phyloP scores from a whole-genome alignment of 2,329 filamentous ascomycete species.

The Fusarium lateritium region DNA sequence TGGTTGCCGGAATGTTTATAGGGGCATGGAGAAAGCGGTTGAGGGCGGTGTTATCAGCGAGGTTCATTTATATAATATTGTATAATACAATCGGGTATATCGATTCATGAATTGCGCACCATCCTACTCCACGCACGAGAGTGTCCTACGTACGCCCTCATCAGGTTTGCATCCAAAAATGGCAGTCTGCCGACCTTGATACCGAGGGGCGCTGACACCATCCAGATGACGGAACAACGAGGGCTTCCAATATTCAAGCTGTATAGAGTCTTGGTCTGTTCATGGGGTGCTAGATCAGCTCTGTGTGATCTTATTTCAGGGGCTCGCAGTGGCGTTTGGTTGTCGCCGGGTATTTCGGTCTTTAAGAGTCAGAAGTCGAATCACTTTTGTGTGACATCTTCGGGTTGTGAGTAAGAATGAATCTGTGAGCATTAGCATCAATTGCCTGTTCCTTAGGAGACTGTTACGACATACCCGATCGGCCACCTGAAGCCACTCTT shows the following conservation, averaged over 20 bases:
- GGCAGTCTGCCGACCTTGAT: neutral
- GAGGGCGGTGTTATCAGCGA: no score
- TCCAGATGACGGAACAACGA: neutral
- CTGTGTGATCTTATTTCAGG: neutral
- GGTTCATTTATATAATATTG: no score
- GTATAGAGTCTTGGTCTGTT: neutral
- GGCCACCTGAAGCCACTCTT: slow-evolving; percentile 85
- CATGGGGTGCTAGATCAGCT: neutral
- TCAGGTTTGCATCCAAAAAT: neutral
- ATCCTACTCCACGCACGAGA: no score
- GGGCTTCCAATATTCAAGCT: neutral
- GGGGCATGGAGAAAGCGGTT: no score
- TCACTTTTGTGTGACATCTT: slow-evolving; percentile 2
- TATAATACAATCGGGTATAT: no score
- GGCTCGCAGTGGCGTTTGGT: neutral
- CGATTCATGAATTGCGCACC: no score
- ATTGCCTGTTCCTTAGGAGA: neutral
- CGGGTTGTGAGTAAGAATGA: slow-evolving; percentile 38
- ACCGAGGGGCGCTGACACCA: neutral
- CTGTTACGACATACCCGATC: slow-evolving; percentile 68
- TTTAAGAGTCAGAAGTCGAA: neutral
- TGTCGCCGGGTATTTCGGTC: neutral
- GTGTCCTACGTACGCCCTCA: no score
- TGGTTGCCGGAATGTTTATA: no score
- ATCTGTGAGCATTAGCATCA: slow-evolving; percentile 39